A percentile compares a stretch with the other conserved stretches of the same genome.
These are phyloP conservation scores for Colletotrichum magnum DNA, from an alignment of 2,329 filamentous ascomycete species.

Conservation along the genomic window DNA sequence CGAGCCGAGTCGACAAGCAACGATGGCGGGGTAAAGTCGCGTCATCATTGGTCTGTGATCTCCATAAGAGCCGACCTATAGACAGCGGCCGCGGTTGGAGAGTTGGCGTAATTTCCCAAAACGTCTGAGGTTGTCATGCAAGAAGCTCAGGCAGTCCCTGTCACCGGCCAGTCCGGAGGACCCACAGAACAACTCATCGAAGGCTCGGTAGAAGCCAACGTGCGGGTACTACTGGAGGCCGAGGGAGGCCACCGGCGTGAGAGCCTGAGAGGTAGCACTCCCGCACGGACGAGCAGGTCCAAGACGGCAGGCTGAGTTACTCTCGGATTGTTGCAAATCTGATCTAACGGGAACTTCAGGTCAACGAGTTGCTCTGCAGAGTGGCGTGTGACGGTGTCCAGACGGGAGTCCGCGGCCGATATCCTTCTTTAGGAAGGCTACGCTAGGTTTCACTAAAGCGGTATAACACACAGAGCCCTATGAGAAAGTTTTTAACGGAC, in stretches of 20 bases:
- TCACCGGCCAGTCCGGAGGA: constrained; percentile 47
- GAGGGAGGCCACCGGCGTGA: constrained; percentile 34
- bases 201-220: constrained; percentile 45
- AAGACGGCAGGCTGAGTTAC: constrained; percentile 13
- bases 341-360: constrained; percentile 27
- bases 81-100: constrained; percentile 52
- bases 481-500: constrained; percentile 32
- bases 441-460: constrained; percentile 36
- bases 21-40: constrained; percentile 45
- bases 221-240: constrained; percentile 31
- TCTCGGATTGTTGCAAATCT: constrained; percentile 23
- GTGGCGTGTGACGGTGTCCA: constrained; percentile 15
- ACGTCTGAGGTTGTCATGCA: constrained; percentile 59
- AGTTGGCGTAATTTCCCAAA: constrained; percentile 62
- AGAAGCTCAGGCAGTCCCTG: constrained; percentile 47
- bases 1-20: constrained; percentile 33
- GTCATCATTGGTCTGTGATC: constrained; percentile 50
- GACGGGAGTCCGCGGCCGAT: constrained; percentile 23
- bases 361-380: not conserved
- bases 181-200: constrained; percentile 61
- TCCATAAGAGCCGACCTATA: constrained; percentile 56
- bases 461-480: constrained; percentile 27
- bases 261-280: constrained; percentile 22
- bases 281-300: constrained; percentile 37
- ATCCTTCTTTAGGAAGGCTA: constrained; percentile 20